Evolutionary conservation across 208 protist species (phyloP), one percentile per base, ranked within the genome.

Genomic region (Wallacemonas collosoma): DNA sequence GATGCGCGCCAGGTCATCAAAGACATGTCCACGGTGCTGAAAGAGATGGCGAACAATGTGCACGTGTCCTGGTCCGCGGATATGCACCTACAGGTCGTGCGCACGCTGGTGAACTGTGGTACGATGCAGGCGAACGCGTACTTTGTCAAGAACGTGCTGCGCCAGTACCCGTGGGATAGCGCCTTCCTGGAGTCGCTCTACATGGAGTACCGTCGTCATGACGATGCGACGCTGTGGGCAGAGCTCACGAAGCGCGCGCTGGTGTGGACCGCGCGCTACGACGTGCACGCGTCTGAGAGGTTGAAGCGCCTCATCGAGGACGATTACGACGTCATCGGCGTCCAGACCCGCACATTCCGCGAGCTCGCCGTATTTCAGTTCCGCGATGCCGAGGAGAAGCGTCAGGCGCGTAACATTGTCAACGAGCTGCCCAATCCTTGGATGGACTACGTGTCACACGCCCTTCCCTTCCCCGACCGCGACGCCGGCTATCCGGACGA

Each of bases 311-410:
- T 89, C 53, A 93, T 97, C 60, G 93, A 97, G 78, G 91, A 97
- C 71, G 93, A 97, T 82, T 97, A 96, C 78, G 88, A 88, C 67
- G 51, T 86, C 54, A 95, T 97, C 71, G 65, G 79, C 44, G 89
- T 97, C 5, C 93, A 97, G 72, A 95, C 92, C 26, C 90, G 93
- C 67, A 87, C 85, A 43, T 93, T 95, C 77, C 87, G 92, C 71
- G 93, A 96, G 83, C 83, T 97, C 36, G 88, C 89, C 55, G 90
- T 94, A 43, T 97, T 95, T 68, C 90, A 95, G 74, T 97, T 95
- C 87, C 89, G 90, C 50, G 88, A 95, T 67, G 82, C 85, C 41
- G 92, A 92, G 68, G 89, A 97, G 75, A 91, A 91, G 83, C 88
- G 88, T 9, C 85, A 90, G 55, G 80, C 85, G 12, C 74, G 85